Evolutionary conservation across 257 asterid genomes (phyloP), one percentile per base, ranked within the genome.

Genomic region (Capsicum baccatum): DNA sequence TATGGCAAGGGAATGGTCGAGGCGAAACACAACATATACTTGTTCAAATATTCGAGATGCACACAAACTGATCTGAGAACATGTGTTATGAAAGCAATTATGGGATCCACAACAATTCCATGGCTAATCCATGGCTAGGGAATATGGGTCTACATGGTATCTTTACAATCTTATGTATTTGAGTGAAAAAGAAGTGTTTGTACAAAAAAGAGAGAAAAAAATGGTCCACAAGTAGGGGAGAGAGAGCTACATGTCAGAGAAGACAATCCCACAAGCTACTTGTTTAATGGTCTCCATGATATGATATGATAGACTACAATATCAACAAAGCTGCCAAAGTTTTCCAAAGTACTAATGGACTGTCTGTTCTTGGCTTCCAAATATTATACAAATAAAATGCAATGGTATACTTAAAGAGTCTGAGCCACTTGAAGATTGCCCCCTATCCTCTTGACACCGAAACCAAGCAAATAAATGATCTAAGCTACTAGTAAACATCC

Each of bases 221-320:
- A 87, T 88, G 94, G 90, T 88, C 92, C 96, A 89, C 90, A 83
- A 82, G 85, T 79, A 83, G 88, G 83, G 83, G 80, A 39, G 26
- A 26, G 26, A 88, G 74, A 89, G 83, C 83, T 86, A 73, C 86
- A 83, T 84, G 85, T 88, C 90, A 88, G 85, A 81, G 87, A 91
- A 89, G 97, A 94, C 95, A 93, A 91, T 26, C 87, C 86, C 97
- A 92, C 92, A 88, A 92, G 94, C 89, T 80, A 79, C 44, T 63
- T 91, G 97, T 92, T 91, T 89, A 84, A 70, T 90, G 97, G 98
- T 92, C 95, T 90, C 89, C 84, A 26, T 26, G 26, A 26, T 26
- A 57, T 80, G 89, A 89, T 85, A 73, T 83, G 87, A 86, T 82
- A 64, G 86, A 85, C 84, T 86, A 86, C 15, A 89, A 86, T 83